phyloP scores from a whole-genome alignment of 1,284 basidiomycete genomes.

The Chiua sp. region DNA sequence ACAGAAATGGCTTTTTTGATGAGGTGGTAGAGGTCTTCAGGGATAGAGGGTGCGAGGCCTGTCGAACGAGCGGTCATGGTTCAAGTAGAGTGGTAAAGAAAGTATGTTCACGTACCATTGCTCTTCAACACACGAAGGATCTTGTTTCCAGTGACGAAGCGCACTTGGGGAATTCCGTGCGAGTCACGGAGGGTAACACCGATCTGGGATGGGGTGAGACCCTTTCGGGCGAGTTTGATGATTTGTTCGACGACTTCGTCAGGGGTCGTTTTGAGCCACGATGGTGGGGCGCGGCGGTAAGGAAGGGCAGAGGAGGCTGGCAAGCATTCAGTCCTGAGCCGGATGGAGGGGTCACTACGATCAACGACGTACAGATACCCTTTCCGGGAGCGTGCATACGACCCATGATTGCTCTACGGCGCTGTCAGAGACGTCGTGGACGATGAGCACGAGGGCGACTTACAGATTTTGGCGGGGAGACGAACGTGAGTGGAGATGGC shows the following conservation, averaged over 20 bases:
- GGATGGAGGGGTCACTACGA: not conserved
- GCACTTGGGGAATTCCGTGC: slow-evolving; percentile 97
- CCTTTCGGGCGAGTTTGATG: slow-evolving; percentile 97
- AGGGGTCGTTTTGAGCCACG: slow-evolving; percentile 96
- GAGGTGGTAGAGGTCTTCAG: slow-evolving; percentile 99
- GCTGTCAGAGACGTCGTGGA: slow-evolving; percentile 6
- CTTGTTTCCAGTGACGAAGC: slow-evolving; percentile 99
- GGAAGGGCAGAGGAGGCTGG: slow-evolving; percentile 97
- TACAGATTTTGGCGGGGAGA: slow-evolving; percentile 43
- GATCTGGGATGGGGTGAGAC: slow-evolving; percentile 97
- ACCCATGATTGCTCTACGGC: slow-evolving; percentile 67
- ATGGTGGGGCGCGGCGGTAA: slow-evolving; percentile 93
- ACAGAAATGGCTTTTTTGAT: slow-evolving; percentile 99
- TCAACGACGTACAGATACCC: slow-evolving; percentile 85
- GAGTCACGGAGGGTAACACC: slow-evolving; percentile 98
- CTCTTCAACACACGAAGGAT: slow-evolving; percentile 98
- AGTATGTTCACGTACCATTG: slow-evolving; percentile 68
- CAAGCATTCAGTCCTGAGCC: not conserved
- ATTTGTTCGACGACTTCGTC: slow-evolving; percentile 98
- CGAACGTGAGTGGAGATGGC: slow-evolving; percentile 33
- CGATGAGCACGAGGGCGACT: slow-evolving; percentile 18
- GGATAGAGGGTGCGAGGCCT: slow-evolving; percentile 98
- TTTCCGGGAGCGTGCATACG: slow-evolving; percentile 98
- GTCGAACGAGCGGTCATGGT: slow-evolving; percentile 29
- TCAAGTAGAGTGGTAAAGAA: slow-evolving; percentile 12